Conservation (phyloP, 148 eudicot genomes). For the Chenopodium album region DNA sequence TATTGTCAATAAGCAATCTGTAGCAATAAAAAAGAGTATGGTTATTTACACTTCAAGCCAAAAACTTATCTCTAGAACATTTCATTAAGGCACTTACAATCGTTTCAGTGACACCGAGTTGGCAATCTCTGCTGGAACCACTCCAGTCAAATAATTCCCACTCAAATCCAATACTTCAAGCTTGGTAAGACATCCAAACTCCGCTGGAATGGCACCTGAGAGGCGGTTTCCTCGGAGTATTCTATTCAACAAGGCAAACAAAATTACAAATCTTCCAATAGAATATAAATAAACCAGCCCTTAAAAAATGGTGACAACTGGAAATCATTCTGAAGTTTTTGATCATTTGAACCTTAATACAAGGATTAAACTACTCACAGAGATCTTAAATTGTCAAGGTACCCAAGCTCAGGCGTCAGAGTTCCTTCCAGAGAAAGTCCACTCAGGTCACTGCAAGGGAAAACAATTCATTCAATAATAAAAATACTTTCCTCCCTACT, state of each 20-base stretch:
- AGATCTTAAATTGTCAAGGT: conserved; percentile 56
- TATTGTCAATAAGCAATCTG: conserved; percentile 79
- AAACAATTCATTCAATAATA: conserved; percentile 1
- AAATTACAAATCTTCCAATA: conserved; percentile 2
- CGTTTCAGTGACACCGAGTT: conserved; percentile 50
- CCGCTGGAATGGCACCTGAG: conserved; percentile 69
- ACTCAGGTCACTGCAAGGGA: conserved; percentile 47
- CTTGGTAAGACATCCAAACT: conserved; percentile 56
- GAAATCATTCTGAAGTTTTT: not conserved
- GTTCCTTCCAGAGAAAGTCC: conserved; percentile 64
- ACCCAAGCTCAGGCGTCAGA: conserved; percentile 62
- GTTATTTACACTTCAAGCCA: conserved; percentile 2
- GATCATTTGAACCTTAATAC: not conserved
- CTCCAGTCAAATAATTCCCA: conserved; percentile 63
- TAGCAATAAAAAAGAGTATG: not conserved
- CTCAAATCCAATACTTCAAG: conserved; percentile 88
- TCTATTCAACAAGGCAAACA: conserved; percentile 43
- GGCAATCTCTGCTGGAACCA: conserved; percentile 65
- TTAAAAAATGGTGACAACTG: not conserved
- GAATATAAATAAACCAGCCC: not conserved
- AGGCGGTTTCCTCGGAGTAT: conserved; percentile 64
- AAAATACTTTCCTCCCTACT: not conserved
- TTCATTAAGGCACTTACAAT: conserved; percentile 53
- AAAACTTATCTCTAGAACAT: not conserved
- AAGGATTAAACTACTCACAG: conserved; percentile 51